Conservation (phyloP, 1,284 basidiomycete genomes). For the Grifola frondosa region DNA sequence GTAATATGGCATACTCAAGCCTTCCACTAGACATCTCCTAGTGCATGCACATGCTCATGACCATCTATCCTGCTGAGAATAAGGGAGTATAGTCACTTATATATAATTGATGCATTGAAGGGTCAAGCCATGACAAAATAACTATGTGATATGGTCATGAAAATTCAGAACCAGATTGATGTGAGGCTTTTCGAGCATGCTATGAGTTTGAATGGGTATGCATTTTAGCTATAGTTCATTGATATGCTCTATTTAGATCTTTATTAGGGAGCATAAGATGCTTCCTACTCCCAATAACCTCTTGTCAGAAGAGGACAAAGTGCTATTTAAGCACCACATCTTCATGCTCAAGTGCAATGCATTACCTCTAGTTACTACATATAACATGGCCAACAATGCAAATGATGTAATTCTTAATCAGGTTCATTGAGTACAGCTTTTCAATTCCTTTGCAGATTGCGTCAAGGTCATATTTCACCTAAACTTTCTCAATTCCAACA, state of each 20-base stretch:
- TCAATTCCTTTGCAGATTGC: constrained; percentile 79
- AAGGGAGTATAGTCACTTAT: too few species aligned
- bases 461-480: constrained; percentile 98
- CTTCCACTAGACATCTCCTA: too few species aligned
- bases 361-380: constrained; percentile 89
- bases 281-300: constrained; percentile 74
- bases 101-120: constrained; percentile 96
- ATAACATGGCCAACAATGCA: constrained; percentile 95
- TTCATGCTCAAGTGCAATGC: constrained; percentile 93
- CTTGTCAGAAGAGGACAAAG: constrained; percentile 89
- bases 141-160: constrained; percentile 90
- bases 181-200: too few species aligned
- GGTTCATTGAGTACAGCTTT: constrained; percentile 87
- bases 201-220: constrained; percentile 92
- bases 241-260: neutral
- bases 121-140: constrained; percentile 97
- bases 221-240: constrained; percentile 11
- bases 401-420: constrained; percentile 93
- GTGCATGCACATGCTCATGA: too few species aligned
- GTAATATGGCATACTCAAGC: too few species aligned
- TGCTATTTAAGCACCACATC: constrained; percentile 92
- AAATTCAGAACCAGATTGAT: constrained; percentile 91
- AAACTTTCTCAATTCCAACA: constrained; percentile 96
- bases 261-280: constrained; percentile 65
- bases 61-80: too few species aligned